Base-by-base conservation (phyloP, 495 filamentous ascomycete genomes). In the Penicillium samsonianum region DNA sequence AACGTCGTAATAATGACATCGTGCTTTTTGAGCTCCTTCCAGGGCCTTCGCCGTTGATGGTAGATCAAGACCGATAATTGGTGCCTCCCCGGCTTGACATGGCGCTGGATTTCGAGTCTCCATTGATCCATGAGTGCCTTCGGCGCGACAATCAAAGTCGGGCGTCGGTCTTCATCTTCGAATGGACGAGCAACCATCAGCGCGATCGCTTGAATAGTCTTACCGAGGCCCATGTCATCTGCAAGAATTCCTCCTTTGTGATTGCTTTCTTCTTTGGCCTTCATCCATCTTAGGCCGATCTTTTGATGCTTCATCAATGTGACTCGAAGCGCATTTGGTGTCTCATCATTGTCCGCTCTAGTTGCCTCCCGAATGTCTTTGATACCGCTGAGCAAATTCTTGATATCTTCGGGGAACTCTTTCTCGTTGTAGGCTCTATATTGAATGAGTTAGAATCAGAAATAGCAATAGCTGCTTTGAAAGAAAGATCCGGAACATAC, bases 181-280 rank as follows among this genome's bases (percentile, higher is more conserved):
- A 90, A 87, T 14, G 81, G 85, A 25, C 85, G 79, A n/a, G 85
- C 81, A 1, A 93, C 79, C 59, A 98, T 89, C 31, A 98, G 80
- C 2, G 94, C 86, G 22, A 98, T 78, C 16, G 91, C 85, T 60
- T 92, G 89, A 46, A 98, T 88, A 2, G 94, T 98, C 75, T 98
- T 98, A 20, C 94, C 94, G 10, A 98, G 79, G 11, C 94, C 94
- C 94, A 98, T 98, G 49, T 92, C 91, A 66, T 96, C 90, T 4
- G 90, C 91, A 45, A 94, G 80, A 60, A 96, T 91, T 11, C 91
- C 91, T 37, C 92, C 92, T 62, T 88, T 90, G 56, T 88, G 89
- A 4, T 74, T 79, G 14, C 87, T 84, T 46, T 88, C 83, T 70
- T 96, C 92, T 80, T 89, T 91, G 7, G 83, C 78, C 63, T 86